Base-by-base conservation (phyloP, 2,329 filamentous ascomycete species). In the Tympanopsis confertula region DNA sequence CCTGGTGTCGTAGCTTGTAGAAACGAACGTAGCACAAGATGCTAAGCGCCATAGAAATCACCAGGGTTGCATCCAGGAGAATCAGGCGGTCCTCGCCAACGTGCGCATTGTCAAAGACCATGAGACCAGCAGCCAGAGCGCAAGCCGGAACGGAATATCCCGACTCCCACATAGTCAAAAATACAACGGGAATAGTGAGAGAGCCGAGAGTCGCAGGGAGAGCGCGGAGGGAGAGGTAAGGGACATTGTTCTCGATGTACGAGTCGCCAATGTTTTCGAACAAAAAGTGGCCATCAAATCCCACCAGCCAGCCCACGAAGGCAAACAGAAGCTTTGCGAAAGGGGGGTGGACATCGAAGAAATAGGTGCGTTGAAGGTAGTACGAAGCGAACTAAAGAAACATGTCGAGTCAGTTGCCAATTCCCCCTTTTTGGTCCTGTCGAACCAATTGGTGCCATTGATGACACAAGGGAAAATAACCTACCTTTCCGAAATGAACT, bases 251-350 rank as follows among this genome's bases (percentile, higher is more conserved):
- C 42, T 80, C 74, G 51, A 96, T 85, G 68, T 98, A 98, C 14
- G 89, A 96, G 59, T 96, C 91, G 54, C 91, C 91, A 59, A 98
- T 98, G 66, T 96, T 98, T 50, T 98, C 91, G 62, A 98, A 98
- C 56, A 94, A 78, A 65, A 96, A 98, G 56, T 88, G 80, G 49
- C 91, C 91, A 65, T 96, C 86, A 60, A 94, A 98, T 53, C 91
- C 91, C 38, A 96, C 85, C 39, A 96, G 74, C 91, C 91, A 98
- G 57, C 91, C 91, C 65, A 94, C 87, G 46, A 95, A 77, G 48
- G 88, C 91, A 57, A 96, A 96, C 37, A 98, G 79, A 42, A 98
- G 86, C 70, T 98, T 98, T 61, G 86, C 91, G 51, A 98, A 93
- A 13, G 91, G 91, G 48, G 91, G 91, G 61, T 98, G 91, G 39